A percentile compares a stretch with the other conserved stretches of the same genome.
These are phyloP conservation scores for Clonostachys rhizophaga DNA, from an alignment of 2,329 filamentous ascomycete genomes.

Conservation along the genomic window DNA sequence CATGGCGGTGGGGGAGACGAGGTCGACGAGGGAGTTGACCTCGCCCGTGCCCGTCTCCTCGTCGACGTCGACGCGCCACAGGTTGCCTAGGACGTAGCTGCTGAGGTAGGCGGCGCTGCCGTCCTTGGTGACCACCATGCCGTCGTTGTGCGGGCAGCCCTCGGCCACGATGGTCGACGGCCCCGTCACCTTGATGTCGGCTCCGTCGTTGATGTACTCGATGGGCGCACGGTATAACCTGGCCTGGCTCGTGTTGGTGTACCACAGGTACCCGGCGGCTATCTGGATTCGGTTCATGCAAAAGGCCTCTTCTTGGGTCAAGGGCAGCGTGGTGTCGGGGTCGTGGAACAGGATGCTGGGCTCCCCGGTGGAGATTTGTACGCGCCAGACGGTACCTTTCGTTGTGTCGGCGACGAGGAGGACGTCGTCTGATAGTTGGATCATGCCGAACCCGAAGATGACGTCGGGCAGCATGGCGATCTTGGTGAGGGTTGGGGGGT, in stretches of 20 bases:
- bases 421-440: not conserved
- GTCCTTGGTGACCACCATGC: not conserved
- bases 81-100: slow-evolving; percentile 1
- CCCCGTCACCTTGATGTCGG: not conserved
- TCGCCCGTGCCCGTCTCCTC: not conserved
- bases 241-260: slow-evolving; percentile 2
- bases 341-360: not conserved
- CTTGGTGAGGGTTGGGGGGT: not conserved
- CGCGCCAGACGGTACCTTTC: slow-evolving; percentile 1
- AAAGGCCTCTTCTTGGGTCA: not conserved
- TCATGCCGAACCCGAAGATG: not conserved
- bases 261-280: not conserved
- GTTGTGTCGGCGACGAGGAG: slow-evolving; percentile 1
- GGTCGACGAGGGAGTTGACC: not conserved
- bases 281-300: slow-evolving; percentile 2
- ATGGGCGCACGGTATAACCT: not conserved
- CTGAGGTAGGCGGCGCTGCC: not conserved
- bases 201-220: not conserved
- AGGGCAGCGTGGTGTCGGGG: not conserved
- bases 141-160: slow-evolving; percentile 1
- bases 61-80: slow-evolving; percentile 3
- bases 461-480: not conserved
- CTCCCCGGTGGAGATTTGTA: not conserved
- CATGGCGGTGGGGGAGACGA: slow-evolving; percentile 1
- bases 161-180: not conserved